These are phyloP conservation scores for Scedosporium boydii DNA, from an alignment of 2,329 filamentous ascomycete species.

Conservation along the genomic window DNA sequence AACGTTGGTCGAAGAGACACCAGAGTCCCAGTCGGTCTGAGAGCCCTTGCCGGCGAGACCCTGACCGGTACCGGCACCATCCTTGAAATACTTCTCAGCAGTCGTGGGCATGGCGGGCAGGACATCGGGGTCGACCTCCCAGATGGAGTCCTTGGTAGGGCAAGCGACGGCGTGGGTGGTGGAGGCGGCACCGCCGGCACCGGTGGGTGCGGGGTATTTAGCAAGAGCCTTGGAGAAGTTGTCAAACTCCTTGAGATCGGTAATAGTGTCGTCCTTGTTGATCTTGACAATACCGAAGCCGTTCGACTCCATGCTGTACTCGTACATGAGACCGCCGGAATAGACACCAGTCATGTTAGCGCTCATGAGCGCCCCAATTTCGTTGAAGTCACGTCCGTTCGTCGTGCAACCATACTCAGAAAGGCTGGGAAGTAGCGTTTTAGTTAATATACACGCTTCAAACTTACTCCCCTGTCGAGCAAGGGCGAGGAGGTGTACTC, in stretches of 20 bases:
- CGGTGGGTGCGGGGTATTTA: constrained; percentile 40
- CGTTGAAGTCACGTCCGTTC: constrained; percentile 72
- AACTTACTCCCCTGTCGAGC: background rate
- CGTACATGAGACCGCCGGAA: constrained; percentile 93
- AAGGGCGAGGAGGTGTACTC: constrained; percentile 21
- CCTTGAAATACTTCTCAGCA: constrained; percentile 42
- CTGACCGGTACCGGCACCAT: constrained; percentile 43
- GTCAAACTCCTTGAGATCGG: constrained; percentile 52
- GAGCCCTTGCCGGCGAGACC: constrained; percentile 44
- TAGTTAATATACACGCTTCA: background rate
- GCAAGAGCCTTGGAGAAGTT: constrained; percentile 38
- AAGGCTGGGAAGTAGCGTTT: constrained; percentile 36
- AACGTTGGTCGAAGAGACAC: constrained; percentile 34
- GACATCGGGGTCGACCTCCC: constrained; percentile 39
- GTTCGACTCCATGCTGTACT: constrained; percentile 76
- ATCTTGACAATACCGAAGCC: constrained; percentile 73
- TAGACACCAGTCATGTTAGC: constrained; percentile 79
- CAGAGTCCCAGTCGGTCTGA: constrained; percentile 37
- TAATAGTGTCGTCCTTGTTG: constrained; percentile 40
- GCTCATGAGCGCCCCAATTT: constrained; percentile 72
- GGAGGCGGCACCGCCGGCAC: constrained; percentile 37
- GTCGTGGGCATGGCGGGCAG: constrained; percentile 42
- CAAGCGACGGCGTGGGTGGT: constrained; percentile 38
- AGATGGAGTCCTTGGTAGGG: constrained; percentile 36
- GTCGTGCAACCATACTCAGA: constrained; percentile 89